Evolutionary conservation across 2,329 filamentous ascomycete species (phyloP).

Genomic region (Dactylellina leptospora): DNA sequence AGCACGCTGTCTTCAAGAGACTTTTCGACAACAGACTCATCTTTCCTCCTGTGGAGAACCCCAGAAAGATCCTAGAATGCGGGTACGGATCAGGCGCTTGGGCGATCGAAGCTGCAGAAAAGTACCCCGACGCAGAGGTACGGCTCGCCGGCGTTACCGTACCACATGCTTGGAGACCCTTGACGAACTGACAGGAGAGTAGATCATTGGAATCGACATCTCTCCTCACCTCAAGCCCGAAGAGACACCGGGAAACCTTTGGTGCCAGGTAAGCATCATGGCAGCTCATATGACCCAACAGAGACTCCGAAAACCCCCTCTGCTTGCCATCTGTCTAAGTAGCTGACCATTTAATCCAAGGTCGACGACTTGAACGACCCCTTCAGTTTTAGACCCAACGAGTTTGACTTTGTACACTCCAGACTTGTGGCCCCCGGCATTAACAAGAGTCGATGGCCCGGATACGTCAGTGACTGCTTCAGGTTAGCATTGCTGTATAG

Average conservation of each 20-base stretch:
- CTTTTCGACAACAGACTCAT: constrained; percentile 74
- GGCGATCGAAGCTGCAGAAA: constrained; percentile 73
- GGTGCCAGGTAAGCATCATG: constrained; percentile 67
- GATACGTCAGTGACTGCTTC: constrained; percentile 79
- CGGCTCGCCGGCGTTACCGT: constrained; percentile 56
- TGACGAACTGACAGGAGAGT: constrained; percentile 28
- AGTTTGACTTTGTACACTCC: constrained; percentile 87
- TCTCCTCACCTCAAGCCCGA: constrained; percentile 75
- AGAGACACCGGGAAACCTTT: constrained; percentile 71
- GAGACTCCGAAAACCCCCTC: no score
- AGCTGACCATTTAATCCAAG: constrained; percentile 64
- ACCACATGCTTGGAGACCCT: constrained; percentile 54
- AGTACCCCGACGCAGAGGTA: constrained; percentile 73
- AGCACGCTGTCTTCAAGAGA: constrained; percentile 70
- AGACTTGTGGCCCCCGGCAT: constrained; percentile 71
- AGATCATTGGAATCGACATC: constrained; percentile 78
- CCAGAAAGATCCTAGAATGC: constrained; percentile 73
- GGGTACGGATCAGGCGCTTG: constrained; percentile 76
- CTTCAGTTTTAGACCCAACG: constrained; percentile 73
- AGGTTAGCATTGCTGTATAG: constrained; percentile 53
- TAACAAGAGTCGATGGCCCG: constrained; percentile 74
- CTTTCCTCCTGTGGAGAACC: constrained; percentile 72
- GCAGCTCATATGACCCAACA: background rate
- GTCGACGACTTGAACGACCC: constrained; percentile 80
- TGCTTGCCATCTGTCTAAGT: constrained; percentile 3